Evolutionary conservation across 148 eudicot genomes (phyloP), one percentile per base, ranked within the genome.

Genomic region (Spergularia bocconei): DNA sequence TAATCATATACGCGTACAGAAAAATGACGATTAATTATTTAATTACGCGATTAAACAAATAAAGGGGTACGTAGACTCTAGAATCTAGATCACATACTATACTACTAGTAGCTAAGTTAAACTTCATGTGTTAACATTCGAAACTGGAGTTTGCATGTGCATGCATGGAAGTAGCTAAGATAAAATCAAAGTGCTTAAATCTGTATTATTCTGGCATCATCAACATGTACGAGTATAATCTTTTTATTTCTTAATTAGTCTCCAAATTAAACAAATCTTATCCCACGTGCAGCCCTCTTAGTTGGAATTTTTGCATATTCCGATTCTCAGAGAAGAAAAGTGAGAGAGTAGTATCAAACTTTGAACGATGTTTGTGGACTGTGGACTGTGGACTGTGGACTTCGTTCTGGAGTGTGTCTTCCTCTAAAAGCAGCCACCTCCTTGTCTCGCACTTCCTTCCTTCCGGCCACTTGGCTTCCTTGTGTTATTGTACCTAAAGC

Each of bases 261-360:
- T 73, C 5, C 20, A 44, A 25, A 2, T 63, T 63, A 25, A 67
- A 67, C 65, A 77, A 47, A 20, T 60, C 17, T 7, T 5, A 50
- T 20, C 14, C 75, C 74, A 77, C 80, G 75, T 77, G 75, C 80
- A 39, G 13, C 39, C 61, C 52, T 70, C 52, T 77, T 15, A 29
- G 36, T 36, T 70, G n/a, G 80, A 63, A 77, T 61, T 54, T 72
- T 70, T 53, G 80, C 38, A 77, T 77, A 77, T 77, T 77, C 79
- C 70, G 50, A 51, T 62, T 70, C 54, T 69, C 72, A 29, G 21
- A 69, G 1, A 20, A 29, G 36, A 29, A 29, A 20, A 13, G 17
- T 44, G 11, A 1, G 10, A 29, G 50, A 77, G 61, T 38, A 77
- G 61, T 38, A 69, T 67, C 71, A 16, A 69, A 48, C n/a, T 76